Base-by-base conservation (phyloP, 805 yeast genomes). In the Metschnikowia colocasiae region DNA sequence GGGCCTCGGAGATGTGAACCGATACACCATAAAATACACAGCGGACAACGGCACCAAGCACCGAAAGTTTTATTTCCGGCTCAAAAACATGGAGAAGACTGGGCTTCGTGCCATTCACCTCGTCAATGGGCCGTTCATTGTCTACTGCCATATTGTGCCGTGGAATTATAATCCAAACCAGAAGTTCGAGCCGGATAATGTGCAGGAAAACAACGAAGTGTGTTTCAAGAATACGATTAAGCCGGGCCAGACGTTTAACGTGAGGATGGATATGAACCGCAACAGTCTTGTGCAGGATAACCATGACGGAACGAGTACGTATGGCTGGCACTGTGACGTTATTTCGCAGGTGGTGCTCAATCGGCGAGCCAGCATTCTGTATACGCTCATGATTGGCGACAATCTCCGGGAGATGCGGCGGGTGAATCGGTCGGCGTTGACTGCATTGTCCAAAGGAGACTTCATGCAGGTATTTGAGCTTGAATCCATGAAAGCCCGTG, bases 201-300 rank as follows among this genome's bases (percentile, higher is more conserved):
- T 48, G 13, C 59, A 54, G 22, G 25, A 16, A 6, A 60, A 61
- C 36, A 53, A 55, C 30, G 75, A 71, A 51, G 65, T 72, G 6
- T 59, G 58, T 31, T 73, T 68, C 55, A 60, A 62, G 23, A 70
- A 71, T 50, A 63, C 68, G 34, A 64, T 88, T 18, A 83, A 82
- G 52, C 94, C 96, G 0, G 87, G 85, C 20, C 85, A 82, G 56
- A 71, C 81, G 6, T 85, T 85, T 61, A 76, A 78, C 48, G 82
- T 81, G 2, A 69, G 69, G 47, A 66, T 87, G 22, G 55, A 63
- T 15, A 60, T 85, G 54, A 81, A 79, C 59, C 63, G 64, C 3
- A 73, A 76, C 51, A 74, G 81, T 10, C 49, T 51, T 10, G 49
- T 54, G 19, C 51, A 42, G 16, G 42, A 40, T 1, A 47, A 55